A percentile compares a stretch with the other conserved stretches of the same genome.
phyloP scores from a whole-genome alignment of 2,329 filamentous ascomycete species.

The Colletotrichum lindemuthianum region DNA sequence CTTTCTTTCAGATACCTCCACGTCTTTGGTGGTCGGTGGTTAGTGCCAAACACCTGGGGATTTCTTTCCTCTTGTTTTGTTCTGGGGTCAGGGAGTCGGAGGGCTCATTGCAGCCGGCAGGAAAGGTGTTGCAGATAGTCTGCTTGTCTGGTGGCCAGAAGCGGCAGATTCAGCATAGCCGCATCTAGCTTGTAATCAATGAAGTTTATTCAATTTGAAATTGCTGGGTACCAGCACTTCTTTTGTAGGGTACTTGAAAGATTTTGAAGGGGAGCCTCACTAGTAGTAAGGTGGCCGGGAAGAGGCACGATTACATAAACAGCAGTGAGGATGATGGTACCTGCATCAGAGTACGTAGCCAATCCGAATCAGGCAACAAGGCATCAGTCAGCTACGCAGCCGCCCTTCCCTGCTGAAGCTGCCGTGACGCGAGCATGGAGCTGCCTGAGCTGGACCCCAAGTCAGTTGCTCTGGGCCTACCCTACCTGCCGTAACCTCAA shows the following conservation, averaged over 20 bases:
- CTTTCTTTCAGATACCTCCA: constrained; percentile 31
- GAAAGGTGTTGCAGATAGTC: constrained; percentile 8
- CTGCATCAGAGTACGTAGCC: constrained; percentile 17
- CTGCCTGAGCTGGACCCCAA: constrained; percentile 50
- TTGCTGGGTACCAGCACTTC: no score
- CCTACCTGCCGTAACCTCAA: constrained; percentile 24
- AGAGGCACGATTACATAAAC: no score
- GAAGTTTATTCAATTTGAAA: no score
- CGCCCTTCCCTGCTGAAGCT: constrained; percentile 36
- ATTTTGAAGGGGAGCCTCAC: no score
- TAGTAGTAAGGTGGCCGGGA: no score
- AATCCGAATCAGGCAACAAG: constrained; percentile 35
- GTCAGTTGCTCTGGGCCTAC: no score
- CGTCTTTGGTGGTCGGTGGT: constrained; percentile 2
- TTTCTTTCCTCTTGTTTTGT: constrained; percentile 4
- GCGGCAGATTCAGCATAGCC: no score
- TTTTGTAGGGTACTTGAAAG: no score
- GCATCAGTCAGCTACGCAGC: constrained; percentile 36
- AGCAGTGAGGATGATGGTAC: constrained; percentile 11
- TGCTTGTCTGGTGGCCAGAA: constrained; percentile 3
- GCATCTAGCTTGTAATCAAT: constrained; percentile 12
- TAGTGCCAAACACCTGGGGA: constrained; percentile 11
- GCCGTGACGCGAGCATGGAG: constrained; percentile 54
- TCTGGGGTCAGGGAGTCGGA: constrained; percentile 19
- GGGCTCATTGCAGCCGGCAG: constrained; percentile 1